A percentile compares a stretch with the other conserved stretches of the same genome.
These are phyloP conservation scores for Tolypocladium inflatum DNA, from an alignment of 2,329 filamentous ascomycete genomes.

Conservation along the genomic window DNA sequence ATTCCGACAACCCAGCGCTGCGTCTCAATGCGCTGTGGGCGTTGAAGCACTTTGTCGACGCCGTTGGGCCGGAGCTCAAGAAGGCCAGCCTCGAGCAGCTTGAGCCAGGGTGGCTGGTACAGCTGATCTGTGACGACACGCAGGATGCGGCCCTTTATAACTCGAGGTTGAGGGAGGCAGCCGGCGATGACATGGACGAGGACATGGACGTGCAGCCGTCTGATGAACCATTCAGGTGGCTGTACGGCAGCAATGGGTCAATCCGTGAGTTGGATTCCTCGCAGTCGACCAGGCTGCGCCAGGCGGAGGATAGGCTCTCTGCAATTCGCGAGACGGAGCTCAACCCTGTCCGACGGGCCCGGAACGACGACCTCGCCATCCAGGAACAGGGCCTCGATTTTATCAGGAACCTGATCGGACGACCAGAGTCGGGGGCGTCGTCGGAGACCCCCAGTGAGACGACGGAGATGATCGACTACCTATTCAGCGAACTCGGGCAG, in stretches of 20 bases:
- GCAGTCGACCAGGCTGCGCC: constrained; percentile 33
- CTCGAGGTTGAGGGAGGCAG: constrained; percentile 17
- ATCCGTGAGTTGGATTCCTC: constrained; percentile 22
- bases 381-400: constrained; percentile 89
- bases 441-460: constrained; percentile 41
- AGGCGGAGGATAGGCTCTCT: constrained; percentile 39
- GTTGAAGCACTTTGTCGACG: constrained; percentile 78
- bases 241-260: constrained; percentile 20
- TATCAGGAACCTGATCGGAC: constrained; percentile 78
- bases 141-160: constrained; percentile 41
- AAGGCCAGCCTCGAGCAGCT: constrained; percentile 70
- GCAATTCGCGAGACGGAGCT: constrained; percentile 55
- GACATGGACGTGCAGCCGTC: constrained; percentile 47
- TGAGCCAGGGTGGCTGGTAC: constrained; percentile 69
- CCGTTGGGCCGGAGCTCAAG: constrained; percentile 62
- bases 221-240: constrained; percentile 32
- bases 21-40: constrained; percentile 87
- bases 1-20: constrained; percentile 68
- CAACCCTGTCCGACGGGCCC: constrained; percentile 56
- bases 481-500: constrained; percentile 68
- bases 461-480: constrained; percentile 71
- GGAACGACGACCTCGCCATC: constrained; percentile 71
- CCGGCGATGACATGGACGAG: constrained; percentile 39
- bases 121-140: constrained; percentile 59
- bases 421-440: constrained; percentile 37